Evolutionary conservation across 2,329 filamentous ascomycete genomes (phyloP), one percentile per base, ranked within the genome.

Genomic region (Botryotinia globosa): DNA sequence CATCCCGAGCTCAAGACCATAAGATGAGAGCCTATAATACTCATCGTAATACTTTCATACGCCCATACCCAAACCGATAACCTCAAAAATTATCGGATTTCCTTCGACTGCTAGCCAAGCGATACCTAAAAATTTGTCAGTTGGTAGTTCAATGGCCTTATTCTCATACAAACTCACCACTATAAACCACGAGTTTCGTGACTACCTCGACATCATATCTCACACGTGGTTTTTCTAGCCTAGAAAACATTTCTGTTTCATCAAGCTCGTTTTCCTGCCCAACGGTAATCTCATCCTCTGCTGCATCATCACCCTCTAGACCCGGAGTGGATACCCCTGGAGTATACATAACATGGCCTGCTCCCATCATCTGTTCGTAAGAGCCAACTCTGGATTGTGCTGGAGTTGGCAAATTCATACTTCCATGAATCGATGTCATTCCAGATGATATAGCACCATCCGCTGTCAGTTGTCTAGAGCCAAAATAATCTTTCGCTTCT

Each of bases 141-240:
- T 1, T 22, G 20, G 22, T 29, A 25, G 1, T 67, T 20, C 32
- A 73, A 71, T 58, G 32, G 72, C 45, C 73, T 71, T 74, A 69
- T 71, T 72, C n/a, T 25, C 34, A 32, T 45, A 22, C 22, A 20
- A 25, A 83, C 90, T 82, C 84, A 94, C 95, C 96, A 73, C 92
- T 88, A 84, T 99, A 99, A 37, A 99, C 94, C 78, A 99, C 92
- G 74, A 99, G 83, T 83, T 98, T 98, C 8, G 96, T 98, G 54
- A 99, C 92, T 56, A 99, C 95, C 82, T 99, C 96, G n/a, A 98
- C 95, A 82, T 99, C 96, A 80, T 98, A 99, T 77, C 94, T 87
- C 74, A 98, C 94, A 77, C 96, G 89, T 66, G 96, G 94, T 83
- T 92, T 93, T 75, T 94, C 91, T 72, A 98, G 86, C 80, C 87